These are phyloP conservation scores for Trichoderma aggressivum DNA, from an alignment of 2,329 filamentous ascomycete genomes.

Conservation along the genomic window DNA sequence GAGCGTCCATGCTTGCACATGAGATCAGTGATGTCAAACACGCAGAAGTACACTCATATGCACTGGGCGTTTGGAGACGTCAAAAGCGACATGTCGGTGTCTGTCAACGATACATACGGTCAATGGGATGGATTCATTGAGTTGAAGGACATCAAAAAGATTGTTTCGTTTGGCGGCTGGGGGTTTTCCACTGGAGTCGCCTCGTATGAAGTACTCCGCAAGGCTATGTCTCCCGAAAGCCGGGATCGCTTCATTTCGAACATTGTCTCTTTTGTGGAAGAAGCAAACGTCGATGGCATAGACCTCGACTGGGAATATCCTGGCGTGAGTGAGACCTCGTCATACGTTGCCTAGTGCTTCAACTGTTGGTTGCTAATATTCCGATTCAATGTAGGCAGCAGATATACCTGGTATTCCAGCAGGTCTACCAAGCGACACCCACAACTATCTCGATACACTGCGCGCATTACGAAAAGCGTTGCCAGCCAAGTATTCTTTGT, in stretches of 20 bases:
- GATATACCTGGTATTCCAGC: constrained; percentile 17
- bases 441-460: constrained; percentile 7
- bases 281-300: constrained; percentile 37
- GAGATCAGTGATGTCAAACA: constrained; percentile 9
- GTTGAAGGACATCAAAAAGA: constrained; percentile 25
- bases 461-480: constrained; percentile 25
- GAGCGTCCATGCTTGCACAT: constrained; percentile 17
- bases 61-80: constrained; percentile 33
- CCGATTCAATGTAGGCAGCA: neutral
- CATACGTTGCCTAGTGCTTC: neutral
- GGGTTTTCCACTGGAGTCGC: constrained; percentile 25
- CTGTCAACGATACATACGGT: constrained; percentile 23
- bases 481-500: constrained; percentile 34
- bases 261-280: constrained; percentile 35
- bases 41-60: constrained; percentile 23
- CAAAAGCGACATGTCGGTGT: constrained; percentile 20
- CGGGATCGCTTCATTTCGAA: constrained; percentile 33
- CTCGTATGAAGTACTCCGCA: constrained; percentile 25
- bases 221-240: constrained; percentile 29
- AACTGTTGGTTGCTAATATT: neutral
- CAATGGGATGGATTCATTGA: constrained; percentile 27
- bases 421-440: neutral
- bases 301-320: constrained; percentile 44
- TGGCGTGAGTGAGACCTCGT: constrained; percentile 19
- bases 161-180: constrained; percentile 32